Evolutionary conservation across 345 rosid species (phyloP).

Genomic region (Theobroma cacao): DNA sequence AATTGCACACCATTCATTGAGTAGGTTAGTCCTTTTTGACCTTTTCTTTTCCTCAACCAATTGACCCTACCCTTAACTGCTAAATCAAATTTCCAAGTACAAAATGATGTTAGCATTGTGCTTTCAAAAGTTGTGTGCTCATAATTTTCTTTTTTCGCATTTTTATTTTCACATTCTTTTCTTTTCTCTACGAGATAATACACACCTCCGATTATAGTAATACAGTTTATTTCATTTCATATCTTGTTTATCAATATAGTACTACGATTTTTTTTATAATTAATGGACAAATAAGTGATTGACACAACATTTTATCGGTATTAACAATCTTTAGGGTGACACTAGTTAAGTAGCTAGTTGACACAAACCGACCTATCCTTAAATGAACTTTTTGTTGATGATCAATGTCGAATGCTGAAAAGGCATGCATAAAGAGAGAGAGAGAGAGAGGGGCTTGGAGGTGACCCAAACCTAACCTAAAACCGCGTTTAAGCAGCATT

Average conservation of each 20-base stretch:
- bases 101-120: not conserved
- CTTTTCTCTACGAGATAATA: too few relatives aligned
- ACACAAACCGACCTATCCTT: not conserved
- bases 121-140: not conserved
- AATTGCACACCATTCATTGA: not conserved
- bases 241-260: too few relatives aligned
- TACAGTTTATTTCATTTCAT: too few relatives aligned
- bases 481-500: not conserved
- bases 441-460: not conserved
- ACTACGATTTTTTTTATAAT: not conserved
- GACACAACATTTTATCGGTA: not conserved
- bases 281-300: not conserved
- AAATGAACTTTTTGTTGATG: not conserved
- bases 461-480: slow-evolving; percentile 7
- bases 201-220: too few relatives aligned
- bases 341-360: not conserved
- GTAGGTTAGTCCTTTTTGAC: slow-evolving; percentile 20
- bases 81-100: not conserved
- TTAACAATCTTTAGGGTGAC: not conserved
- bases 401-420: not conserved
- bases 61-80: not conserved
- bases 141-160: not conserved
- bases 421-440: not conserved
- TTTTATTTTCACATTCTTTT: not conserved
- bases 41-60: not conserved